Percentiles rank a stretch among this genome's conserved stretches.
These are phyloP conservation scores for Starmerella davenportii DNA, from an alignment of 805 yeast species.

Conservation along the genomic window DNA sequence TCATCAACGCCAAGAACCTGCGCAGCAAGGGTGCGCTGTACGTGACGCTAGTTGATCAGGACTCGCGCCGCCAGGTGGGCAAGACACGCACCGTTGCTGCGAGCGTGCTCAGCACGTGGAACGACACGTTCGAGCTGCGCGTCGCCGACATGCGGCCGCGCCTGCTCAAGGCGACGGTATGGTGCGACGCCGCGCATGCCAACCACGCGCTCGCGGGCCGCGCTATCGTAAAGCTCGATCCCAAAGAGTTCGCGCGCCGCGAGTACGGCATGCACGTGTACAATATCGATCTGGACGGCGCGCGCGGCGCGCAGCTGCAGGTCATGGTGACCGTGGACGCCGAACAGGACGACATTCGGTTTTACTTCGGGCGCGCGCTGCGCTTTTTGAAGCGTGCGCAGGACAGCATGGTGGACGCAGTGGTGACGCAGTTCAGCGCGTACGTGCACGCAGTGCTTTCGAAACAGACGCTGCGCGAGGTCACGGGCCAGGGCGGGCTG, in stretches of 20 bases:
- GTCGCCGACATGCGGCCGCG: constrained; percentile 26
- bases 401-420: constrained; percentile 45
- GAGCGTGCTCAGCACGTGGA: constrained; percentile 56
- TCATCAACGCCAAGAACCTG: constrained; percentile 47
- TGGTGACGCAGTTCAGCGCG: constrained; percentile 56
- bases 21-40: constrained; percentile 28
- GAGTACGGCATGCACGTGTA: constrained; percentile 53
- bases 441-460: constrained; percentile 45
- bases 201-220: constrained; percentile 52
- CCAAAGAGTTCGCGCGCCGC: constrained; percentile 31
- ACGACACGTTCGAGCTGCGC: constrained; percentile 57
- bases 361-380: constrained; percentile 60
- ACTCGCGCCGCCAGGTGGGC: constrained; percentile 37
- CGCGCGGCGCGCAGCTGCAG: constrained; percentile 37
- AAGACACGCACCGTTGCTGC: constrained; percentile 51
- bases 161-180: constrained; percentile 41
- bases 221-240: constrained; percentile 41
- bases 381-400: constrained; percentile 45
- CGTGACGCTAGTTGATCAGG: constrained; percentile 44
- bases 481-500: constrained; percentile 23
- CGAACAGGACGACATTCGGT: constrained; percentile 64
- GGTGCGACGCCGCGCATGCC: constrained; percentile 38
- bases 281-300: constrained; percentile 42
- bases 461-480: constrained; percentile 32
- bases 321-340: constrained; percentile 59